Conservation (phyloP, 2,329 filamentous ascomycete genomes). For the Aspergillus ibericus region DNA sequence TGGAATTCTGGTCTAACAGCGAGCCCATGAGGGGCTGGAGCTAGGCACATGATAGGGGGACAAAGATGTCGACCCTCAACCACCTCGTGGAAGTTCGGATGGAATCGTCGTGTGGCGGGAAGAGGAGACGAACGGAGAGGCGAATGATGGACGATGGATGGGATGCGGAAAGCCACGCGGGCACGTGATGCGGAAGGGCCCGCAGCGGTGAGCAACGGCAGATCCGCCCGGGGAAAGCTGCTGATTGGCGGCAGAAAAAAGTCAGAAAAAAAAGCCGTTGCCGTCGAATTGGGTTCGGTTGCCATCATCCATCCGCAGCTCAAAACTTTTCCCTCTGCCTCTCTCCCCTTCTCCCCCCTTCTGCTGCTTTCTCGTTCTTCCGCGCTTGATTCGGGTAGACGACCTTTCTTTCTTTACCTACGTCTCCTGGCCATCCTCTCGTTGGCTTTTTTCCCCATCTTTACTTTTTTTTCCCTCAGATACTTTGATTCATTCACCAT, state of each 20-base stretch:
- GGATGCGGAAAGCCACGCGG: too few species aligned
- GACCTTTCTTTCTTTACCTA: conserved; percentile 20
- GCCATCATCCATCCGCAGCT: not conserved
- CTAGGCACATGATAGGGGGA: too few species aligned
- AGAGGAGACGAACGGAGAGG: not conserved
- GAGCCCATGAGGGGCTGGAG: conserved; percentile 57
- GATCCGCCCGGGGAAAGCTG: not conserved
- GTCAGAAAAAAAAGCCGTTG: conserved; percentile 19
- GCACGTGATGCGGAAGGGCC: conserved; percentile 14
- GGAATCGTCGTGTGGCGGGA: not conserved
- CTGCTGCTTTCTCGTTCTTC: conserved; percentile 22
- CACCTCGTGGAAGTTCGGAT: conserved; percentile 20
- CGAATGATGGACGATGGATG: not conserved
- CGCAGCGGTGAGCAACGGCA: conserved; percentile 3
- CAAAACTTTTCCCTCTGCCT: conserved; percentile 15
- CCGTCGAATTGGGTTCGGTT: not conserved
- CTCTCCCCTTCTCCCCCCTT: conserved; percentile 22
- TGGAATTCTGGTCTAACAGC: conserved; percentile 60
- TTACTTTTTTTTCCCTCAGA: conserved; percentile 2
- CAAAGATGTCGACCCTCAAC: too few species aligned
- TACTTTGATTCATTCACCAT: conserved; percentile 28
- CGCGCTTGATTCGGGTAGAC: conserved; percentile 18
- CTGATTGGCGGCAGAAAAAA: conserved; percentile 9
- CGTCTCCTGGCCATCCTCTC: conserved; percentile 6
- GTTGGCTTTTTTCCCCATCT: conserved; percentile 15